Evolutionary conservation across 192 early-diverging fungal species (phyloP).

Genomic region (Coemansia reversa): DNA sequence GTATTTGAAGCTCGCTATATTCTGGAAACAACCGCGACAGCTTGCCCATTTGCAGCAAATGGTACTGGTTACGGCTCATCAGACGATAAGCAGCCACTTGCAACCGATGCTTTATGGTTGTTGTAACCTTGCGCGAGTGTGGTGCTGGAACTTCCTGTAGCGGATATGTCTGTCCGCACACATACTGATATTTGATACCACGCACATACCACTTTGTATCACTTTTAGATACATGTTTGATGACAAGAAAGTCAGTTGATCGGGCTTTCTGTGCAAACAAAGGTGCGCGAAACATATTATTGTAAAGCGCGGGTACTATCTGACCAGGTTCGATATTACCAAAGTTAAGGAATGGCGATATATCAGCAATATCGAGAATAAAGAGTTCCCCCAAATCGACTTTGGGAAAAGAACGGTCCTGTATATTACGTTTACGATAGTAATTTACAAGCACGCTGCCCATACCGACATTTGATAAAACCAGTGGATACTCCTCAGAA

Average conservation of each 20-base stretch:
- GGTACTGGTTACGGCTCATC: slow-evolving; percentile 78
- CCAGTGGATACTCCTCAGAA: slow-evolving; percentile 93
- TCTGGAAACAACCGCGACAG: slow-evolving; percentile 82
- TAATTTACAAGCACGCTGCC: slow-evolving; percentile 92
- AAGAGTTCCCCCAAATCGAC: slow-evolving; percentile 83
- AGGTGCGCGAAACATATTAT: slow-evolving; percentile 94
- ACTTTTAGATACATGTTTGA: slow-evolving; percentile 76
- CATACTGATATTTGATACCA: slow-evolving; percentile 77
- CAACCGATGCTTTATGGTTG: slow-evolving; percentile 79
- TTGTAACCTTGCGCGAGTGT: slow-evolving; percentile 88
- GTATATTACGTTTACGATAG: slow-evolving; percentile 84
- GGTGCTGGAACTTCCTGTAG: slow-evolving; percentile 92
- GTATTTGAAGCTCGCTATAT: slow-evolving; percentile 81
- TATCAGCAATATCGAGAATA: slow-evolving; percentile 84
- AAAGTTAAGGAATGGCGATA: slow-evolving; percentile 92
- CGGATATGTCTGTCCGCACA: slow-evolving; percentile 92
- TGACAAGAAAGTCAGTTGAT: slow-evolving; percentile 81
- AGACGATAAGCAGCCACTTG: slow-evolving; percentile 87
- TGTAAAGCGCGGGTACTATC: slow-evolving; percentile 83
- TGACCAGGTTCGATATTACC: slow-evolving; percentile 93
- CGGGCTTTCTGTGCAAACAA: slow-evolving; percentile 74
- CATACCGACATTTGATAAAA: slow-evolving; percentile 93
- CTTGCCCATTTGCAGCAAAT: slow-evolving; percentile 72
- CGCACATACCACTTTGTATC: slow-evolving; percentile 84
- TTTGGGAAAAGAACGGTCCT: slow-evolving; percentile 75